Base-by-base conservation (phyloP, 2,329 filamentous ascomycete genomes). In the Dryadomyces sulphureus region DNA sequence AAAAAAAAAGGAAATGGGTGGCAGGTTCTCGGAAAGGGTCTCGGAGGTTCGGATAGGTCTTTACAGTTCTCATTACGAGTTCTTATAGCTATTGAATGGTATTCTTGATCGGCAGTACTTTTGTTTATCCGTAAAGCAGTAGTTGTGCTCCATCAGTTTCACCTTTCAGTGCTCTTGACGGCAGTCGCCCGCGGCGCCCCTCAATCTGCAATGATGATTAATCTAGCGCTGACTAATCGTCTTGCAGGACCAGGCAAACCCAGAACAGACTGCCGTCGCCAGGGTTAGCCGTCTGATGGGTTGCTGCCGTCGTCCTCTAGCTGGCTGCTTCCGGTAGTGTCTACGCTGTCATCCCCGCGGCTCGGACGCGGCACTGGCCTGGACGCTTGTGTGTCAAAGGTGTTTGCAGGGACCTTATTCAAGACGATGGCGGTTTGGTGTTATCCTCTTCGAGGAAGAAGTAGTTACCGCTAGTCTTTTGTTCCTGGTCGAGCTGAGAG, bases 401-500 rank as follows among this genome's bases (percentile, higher is more conserved):
- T 60, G 56, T 66, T 61, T 57, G 69, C 58, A 57, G 67, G 63
- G 62, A 72, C 62, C 72, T 74, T 72, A 76, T 70, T 86, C 77
- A 68, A 73, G 66, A 66, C 70, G 60, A 68, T 73, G 66, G 66
- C 70, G 60, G 65, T 68, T 60, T 73, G 69, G 45, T 75, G 38
- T 62, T 58, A 48, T 60, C 60, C 59, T 95, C 89, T 64, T 96
- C 90, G 64, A 96, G 65, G 84, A 96, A 96, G 81, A 94, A 95
- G 70, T 84, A 98, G 69, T 96, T 96, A 57, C 93, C 93, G 54
- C 67, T 68, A 58, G 88, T 57, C 75, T 98, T 98, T 75, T 98
- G 92, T 62, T 96, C 92, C 64, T 95, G 89, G 65, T 98, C 92
- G 55, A 96, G 77, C 71, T 98, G 92, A 61, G 84, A 92, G 65